Base-by-base conservation (phyloP, 2,329 filamentous ascomycete genomes). In the Aspergillus awamori region DNA sequence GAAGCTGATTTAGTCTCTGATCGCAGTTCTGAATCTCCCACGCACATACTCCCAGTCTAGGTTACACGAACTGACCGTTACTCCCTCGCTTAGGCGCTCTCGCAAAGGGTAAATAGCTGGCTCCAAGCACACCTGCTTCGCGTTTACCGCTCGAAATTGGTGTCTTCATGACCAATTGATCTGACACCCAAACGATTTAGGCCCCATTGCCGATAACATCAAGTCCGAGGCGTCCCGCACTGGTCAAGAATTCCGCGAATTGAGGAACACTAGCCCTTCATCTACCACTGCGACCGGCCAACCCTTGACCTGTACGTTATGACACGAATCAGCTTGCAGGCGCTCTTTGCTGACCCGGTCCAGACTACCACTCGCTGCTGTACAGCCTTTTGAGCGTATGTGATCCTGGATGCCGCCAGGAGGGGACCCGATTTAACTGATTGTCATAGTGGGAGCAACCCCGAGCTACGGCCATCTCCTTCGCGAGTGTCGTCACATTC, bases 301-400 rank as follows among this genome's bases (percentile, higher is more conserved):
- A 74, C 82, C 84, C 65, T 77, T 89, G 74, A 89, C 86, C 58
- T 85, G 83, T 84, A 81, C 60, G 83, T 74, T 62, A 51, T 48
- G 33, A 57, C 51, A 30, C 26, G 7, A 33, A 47, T 4, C 39
- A 39, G 41, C 49, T 43, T 39, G 11, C 41, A 58, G 51, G 38
- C 33, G 33, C 15, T 17, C 49, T 59, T 57, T 53, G 55, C 65
- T 70, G 57, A 72, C 57, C 8, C 58, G 20, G n/a, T 17, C 56
- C 59, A 84, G 82, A 87, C 76, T 89, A 88, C 76, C 87, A 89
- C 76, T 88, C 86, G 68, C 79, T 87, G 78, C 84, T 89, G 77
- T 88, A 89, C 76, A 86, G 84, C 68, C 80, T 89, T 52, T 74
- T 89, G 69, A 88, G 85, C 79, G 83, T 84, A 70, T 74, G 82